Conservation (phyloP, 164 flowering plant genomes). For the Annona squamosa region DNA sequence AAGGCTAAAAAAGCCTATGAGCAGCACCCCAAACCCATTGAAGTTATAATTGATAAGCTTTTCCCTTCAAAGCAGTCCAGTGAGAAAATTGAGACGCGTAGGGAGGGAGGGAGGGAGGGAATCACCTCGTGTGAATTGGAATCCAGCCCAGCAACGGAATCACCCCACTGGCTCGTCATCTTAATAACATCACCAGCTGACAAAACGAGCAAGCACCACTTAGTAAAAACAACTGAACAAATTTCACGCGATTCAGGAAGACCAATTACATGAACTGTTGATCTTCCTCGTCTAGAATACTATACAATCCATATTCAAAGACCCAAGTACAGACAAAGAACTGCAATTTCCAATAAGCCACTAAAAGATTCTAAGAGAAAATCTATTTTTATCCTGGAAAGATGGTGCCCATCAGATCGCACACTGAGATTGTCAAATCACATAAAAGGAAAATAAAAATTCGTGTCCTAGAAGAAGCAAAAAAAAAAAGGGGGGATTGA, state of each 20-base stretch:
- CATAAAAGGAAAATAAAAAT: not conserved
- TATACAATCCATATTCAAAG: not conserved
- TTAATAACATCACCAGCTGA: slow-evolving; percentile 1
- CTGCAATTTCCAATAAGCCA: not conserved
- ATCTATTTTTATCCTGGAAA: not conserved
- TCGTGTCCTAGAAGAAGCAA: not conserved
- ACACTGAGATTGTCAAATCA: not conserved
- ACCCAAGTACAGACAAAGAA: not conserved
- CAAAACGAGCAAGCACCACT: not conserved
- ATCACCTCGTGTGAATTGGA: slow-evolving; percentile 5
- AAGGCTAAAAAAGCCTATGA: not conserved
- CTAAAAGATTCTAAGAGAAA: not conserved
- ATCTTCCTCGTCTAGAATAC: not conserved
- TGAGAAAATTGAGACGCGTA: too few species aligned
- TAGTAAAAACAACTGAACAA: not conserved
- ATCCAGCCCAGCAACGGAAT: slow-evolving; percentile 6
- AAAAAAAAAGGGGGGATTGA: too few species aligned
- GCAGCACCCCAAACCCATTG: not conserved
- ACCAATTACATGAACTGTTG: not conserved
- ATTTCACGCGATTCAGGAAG: not conserved
- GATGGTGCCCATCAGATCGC: not conserved
- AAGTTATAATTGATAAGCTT: too few species aligned
- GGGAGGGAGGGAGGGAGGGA: not conserved
- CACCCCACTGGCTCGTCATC: slow-evolving; percentile 9
- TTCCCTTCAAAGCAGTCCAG: too few species aligned